phyloP scores from a whole-genome alignment of 352 stramenopile genomes.

The Phytophthora hibernalis region DNA sequence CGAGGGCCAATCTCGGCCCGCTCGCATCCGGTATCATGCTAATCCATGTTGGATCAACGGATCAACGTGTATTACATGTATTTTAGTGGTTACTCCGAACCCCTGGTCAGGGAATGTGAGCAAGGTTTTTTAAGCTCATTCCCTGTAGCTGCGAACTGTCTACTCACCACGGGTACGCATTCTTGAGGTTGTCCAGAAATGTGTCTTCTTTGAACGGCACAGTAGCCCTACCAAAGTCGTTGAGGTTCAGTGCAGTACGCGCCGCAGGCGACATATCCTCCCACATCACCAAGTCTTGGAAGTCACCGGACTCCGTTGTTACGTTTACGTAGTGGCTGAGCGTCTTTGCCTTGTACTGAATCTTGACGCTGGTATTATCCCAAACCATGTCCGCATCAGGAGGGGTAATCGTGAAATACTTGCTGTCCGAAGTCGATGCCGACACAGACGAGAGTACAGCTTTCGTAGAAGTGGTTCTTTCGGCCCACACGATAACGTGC shows the following conservation, averaged over 20 bases:
- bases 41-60: too few relatives aligned
- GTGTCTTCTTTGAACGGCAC: conserved; percentile 36
- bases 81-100: too few relatives aligned
- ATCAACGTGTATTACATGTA: too few relatives aligned
- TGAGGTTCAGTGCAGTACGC: conserved; percentile 33
- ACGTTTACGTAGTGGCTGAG: conserved; percentile 37
- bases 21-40: too few relatives aligned
- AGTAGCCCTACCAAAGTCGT: conserved; percentile 34
- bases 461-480: neutral
- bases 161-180: neutral
- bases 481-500: conserved; percentile 18
- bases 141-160: too few relatives aligned
- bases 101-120: too few relatives aligned
- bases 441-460: conserved; percentile 10
- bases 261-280: conserved; percentile 24
- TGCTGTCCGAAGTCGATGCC: conserved; percentile 5
- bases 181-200: conserved; percentile 31
- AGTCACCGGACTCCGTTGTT: conserved; percentile 25
- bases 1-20: too few relatives aligned
- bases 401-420: conserved; percentile 23
- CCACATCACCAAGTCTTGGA: conserved; percentile 30
- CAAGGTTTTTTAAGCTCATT: too few relatives aligned
- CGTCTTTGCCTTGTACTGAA: conserved; percentile 16
- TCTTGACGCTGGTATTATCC: conserved; percentile 23
- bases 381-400: conserved; percentile 11